Base-by-base conservation (phyloP, 2,329 filamentous ascomycete genomes). In the Teratosphaeria gauchensis region DNA sequence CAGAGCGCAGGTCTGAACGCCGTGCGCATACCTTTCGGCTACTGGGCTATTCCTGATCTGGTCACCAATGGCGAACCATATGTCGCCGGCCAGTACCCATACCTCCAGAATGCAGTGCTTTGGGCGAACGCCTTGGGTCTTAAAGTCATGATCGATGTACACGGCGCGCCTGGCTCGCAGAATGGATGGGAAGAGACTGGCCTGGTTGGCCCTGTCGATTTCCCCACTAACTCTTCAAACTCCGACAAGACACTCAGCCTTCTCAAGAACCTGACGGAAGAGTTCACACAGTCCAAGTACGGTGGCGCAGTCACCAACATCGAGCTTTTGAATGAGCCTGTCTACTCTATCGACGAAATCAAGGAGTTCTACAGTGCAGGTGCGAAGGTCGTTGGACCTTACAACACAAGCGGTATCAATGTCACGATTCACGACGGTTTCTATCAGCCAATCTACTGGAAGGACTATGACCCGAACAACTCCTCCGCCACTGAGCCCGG, bases 21-120 rank as follows among this genome's bases (percentile, higher is more conserved):
- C 19, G 58, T 66, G 21, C 65, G 66, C 8, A 66, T 69, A 12
- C 66, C 65, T 3, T 38, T 68, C 19, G 66, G 66, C 4, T 67
- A 67, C 55, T 68, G 66, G 65, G 64, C 65, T 3, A 62, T 67
- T 6, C 42, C 42, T 21, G 63, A 66, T 35, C 38, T 65, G 7
- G 52, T 61, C n/a, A 58, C 61, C 31, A 58, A 65, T 21, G 42
- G 42, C 35, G 62, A 66, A 55, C 62, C 65, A 48, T 64, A 68
- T 56, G 65, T 66, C 3, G 54, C 54, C 1, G 64, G 64, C 30
- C 54, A 61, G 57, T 63, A 64, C 38, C 59, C 63, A 1, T 62
- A 65, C 42, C 59, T 65, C 21, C 56, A 62, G 14, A 58, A 56
- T 28, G 62, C 65, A 14, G 64, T 68, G 31, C 57, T 64, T 51